Evolutionary conservation across 352 stramenopile species (phyloP).

Genomic region (Phytophthora meadii): DNA sequence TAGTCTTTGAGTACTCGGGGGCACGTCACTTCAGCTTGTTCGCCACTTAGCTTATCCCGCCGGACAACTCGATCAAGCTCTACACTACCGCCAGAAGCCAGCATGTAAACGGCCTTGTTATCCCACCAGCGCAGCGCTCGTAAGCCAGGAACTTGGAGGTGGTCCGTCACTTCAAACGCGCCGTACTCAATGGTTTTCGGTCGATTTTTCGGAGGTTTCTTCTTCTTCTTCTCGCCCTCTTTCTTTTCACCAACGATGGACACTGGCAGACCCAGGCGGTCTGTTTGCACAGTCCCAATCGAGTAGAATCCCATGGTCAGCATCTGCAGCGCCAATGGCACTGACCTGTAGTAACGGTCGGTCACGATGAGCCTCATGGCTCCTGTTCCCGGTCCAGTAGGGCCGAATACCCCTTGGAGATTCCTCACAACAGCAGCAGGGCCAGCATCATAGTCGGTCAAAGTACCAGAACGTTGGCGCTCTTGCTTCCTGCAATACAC

Average conservation of each 20-base stretch:
- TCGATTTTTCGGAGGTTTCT: slow-evolving; percentile 10
- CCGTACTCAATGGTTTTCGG: slow-evolving; percentile 4
- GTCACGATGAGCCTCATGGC: slow-evolving; percentile 15
- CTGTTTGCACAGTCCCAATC: slow-evolving; percentile 15
- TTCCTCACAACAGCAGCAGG: slow-evolving; percentile 10
- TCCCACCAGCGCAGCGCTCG: slow-evolving; percentile 9
- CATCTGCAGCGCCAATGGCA: slow-evolving; percentile 19
- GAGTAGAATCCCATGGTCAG: slow-evolving; percentile 23
- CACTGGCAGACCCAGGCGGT: slow-evolving; percentile 6
- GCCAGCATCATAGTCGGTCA: not conserved
- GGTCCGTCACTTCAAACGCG: not conserved
- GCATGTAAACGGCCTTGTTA: slow-evolving; percentile 9
- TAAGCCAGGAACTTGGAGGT: not conserved
- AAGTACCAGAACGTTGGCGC: not conserved
- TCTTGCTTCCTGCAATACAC: slow-evolving; percentile 1
- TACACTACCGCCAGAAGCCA: slow-evolving; percentile 4
- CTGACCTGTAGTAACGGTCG: slow-evolving; percentile 12
- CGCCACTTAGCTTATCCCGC: not conserved
- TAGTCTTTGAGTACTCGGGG: slow-evolving; percentile 18
- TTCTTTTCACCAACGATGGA: not conserved
- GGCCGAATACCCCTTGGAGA: slow-evolving; percentile 9
- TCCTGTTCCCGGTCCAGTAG: not conserved
- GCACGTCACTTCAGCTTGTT: slow-evolving; percentile 12
- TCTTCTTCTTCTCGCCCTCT: slow-evolving; percentile 11
- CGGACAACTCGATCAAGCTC: slow-evolving; percentile 8